Base-by-base conservation (phyloP, 2,329 filamentous ascomycete species). In the Lecanosticta acicola region DNA sequence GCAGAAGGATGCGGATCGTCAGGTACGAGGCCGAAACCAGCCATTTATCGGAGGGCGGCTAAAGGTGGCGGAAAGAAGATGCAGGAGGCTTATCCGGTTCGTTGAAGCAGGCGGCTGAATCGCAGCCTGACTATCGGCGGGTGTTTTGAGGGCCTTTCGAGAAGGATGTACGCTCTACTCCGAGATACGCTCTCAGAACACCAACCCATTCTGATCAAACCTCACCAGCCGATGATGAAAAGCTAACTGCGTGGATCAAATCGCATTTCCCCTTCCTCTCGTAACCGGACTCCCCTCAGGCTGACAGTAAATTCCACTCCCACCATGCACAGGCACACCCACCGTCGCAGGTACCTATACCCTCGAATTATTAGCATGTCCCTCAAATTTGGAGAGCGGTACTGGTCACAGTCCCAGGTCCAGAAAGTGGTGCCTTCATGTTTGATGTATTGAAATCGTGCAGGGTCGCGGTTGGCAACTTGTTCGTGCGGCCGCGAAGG, bases 161-260 rank as follows among this genome's bases (percentile, higher is more conserved):
- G n/a, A n/a, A n/a, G n/a, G n/a, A n/a, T n/a, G n/a, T n/a, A n/a
- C n/a, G n/a, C n/a, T n/a, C n/a, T n/a, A n/a, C n/a, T n/a, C n/a
- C n/a, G n/a, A n/a, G n/a, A n/a, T n/a, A n/a, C n/a, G n/a, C n/a
- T n/a, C n/a, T n/a, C n/a, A 29, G 11, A 29, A 29, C 11, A 29
- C 24, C 39, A 47, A 20, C 33, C 45, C 45, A 16, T 47, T 26
- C 33, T 42, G 24, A 37, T 47, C 45, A 47, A 41, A 47, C 24
- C 39, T 41, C 20, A 47, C 45, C 39, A 47, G 26, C 8, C 45
- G 45, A 43, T 47, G 41, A 14, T 11, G 5, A n/a, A 17, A 10
- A 13, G 39, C 17, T 39, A 47, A 32, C 24, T 47, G 45, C 39
- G 45, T 47, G 29, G 42, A 47, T 39, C 45, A 47, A 32, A 47